A percentile compares a stretch with the other conserved stretches of the same genome.
Evolutionary conservation across 1,284 basidiomycete species (phyloP).

Genomic region (Rhizopogon parksii): DNA sequence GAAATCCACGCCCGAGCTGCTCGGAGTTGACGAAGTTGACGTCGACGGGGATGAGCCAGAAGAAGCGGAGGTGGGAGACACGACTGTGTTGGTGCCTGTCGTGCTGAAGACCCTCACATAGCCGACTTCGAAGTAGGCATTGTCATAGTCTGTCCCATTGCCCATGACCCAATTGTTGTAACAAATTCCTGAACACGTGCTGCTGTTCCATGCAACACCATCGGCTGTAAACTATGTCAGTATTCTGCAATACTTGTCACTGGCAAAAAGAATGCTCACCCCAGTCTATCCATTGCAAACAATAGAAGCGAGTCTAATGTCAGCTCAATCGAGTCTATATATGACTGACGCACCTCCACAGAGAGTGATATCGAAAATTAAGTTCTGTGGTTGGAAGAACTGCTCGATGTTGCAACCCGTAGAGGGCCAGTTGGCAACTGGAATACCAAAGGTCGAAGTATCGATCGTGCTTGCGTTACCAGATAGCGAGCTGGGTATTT

Average conservation of each 20-base stretch:
- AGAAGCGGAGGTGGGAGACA: conserved; percentile 15
- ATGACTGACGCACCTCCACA: conserved; percentile 43
- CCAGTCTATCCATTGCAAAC: conserved; percentile 18
- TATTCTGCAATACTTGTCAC: too few relatives aligned
- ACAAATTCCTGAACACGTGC: conserved; percentile 62
- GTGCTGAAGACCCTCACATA: conserved; percentile 50
- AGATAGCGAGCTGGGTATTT: conserved; percentile 50
- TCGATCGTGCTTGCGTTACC: conserved; percentile 53
- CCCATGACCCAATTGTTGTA: conserved; percentile 74
- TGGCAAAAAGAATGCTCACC: conserved; percentile 33
- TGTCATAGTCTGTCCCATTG: conserved; percentile 55
- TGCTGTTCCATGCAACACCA: conserved; percentile 44
- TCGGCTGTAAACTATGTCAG: not conserved
- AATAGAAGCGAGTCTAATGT: not conserved
- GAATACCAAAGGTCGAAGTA: conserved; percentile 57
- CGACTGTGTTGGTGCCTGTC: conserved; percentile 14
- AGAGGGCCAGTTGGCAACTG: conserved; percentile 62
- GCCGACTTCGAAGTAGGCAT: conserved; percentile 72
- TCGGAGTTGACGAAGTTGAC: conserved; percentile 6
- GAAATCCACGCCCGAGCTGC: conserved; percentile 7
- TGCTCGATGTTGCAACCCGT: conserved; percentile 50
- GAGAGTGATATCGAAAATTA: conserved; percentile 72
- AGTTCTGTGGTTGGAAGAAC: conserved; percentile 60
- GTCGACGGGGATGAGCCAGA: conserved; percentile 14
- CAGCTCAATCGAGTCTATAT: not conserved